These are phyloP conservation scores for Trypanosoma brucei DNA, from an alignment of 208 protist genomes.

Conservation along the genomic window DNA sequence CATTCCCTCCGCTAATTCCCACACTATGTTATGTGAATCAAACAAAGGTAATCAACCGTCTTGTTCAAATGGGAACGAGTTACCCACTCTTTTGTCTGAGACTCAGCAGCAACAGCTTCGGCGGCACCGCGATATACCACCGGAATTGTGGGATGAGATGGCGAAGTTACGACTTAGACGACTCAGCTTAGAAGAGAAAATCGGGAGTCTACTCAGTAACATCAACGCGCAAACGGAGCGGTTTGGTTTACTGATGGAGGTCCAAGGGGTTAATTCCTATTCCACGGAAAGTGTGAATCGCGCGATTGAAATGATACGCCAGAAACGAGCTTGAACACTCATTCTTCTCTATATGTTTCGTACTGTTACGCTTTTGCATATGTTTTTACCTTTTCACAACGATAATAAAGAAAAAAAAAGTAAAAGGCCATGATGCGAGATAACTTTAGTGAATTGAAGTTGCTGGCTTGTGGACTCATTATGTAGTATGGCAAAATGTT, in stretches of 20 bases:
- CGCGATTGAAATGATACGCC: neutral
- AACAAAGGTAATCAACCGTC: neutral
- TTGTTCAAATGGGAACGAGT: neutral
- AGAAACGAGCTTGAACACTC: slow-evolving; percentile 10
- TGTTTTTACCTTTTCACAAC: neutral
- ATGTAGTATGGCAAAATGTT: too few relatives aligned
- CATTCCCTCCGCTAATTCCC: too few relatives aligned
- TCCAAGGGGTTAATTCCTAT: slow-evolving; percentile 39
- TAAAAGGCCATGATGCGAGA: too few relatives aligned
- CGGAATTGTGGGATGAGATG: slow-evolving; percentile 45
- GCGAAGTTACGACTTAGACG: slow-evolving; percentile 26
- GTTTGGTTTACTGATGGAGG: slow-evolving; percentile 44
- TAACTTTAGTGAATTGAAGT: too few relatives aligned
- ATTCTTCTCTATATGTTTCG: neutral
- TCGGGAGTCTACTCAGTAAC: slow-evolving; percentile 11
- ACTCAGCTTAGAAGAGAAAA: slow-evolving; percentile 29
- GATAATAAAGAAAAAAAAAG: too few relatives aligned
- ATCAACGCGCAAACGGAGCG: slow-evolving; percentile 30
- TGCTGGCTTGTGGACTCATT: too few relatives aligned
- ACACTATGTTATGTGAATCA: neutral
- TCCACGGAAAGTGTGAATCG: slow-evolving; percentile 24
- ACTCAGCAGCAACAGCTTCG: neutral
- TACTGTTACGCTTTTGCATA: neutral
- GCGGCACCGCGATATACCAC: slow-evolving; percentile 34
- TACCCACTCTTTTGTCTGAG: neutral